Base-by-base conservation (phyloP, 495 filamentous ascomycete species). In the Xylona heveae region DNA sequence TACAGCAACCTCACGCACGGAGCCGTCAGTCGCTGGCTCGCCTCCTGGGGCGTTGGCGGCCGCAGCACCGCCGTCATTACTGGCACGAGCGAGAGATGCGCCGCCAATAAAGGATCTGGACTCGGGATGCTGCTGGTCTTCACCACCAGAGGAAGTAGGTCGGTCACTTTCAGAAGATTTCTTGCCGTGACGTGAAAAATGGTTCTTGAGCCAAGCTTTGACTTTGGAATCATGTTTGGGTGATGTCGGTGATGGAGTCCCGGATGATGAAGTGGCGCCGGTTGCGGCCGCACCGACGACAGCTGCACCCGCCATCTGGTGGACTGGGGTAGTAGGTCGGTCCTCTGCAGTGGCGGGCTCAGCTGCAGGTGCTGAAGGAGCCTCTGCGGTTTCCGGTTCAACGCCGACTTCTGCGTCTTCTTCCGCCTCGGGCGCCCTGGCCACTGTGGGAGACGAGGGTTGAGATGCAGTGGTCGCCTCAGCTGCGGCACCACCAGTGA, bases 141-240 rank as follows among this genome's bases (percentile, higher is more conserved):
- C 20, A 5, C 14, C 21, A 4, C 3, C 27, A 14, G 23, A n/a
- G n/a, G n/a, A n/a, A n/a, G n/a, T n/a, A n/a, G n/a, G n/a, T n/a
- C 15, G 13, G n/a, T 9, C 10, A 1, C n/a, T 18, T 21, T 13
- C 19, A 18, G 34, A 16, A 14, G 5, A 17, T 33, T 31, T 16
- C 23, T 32, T 1, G 28, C 24, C 27, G 1, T 16, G 28, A 10
- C 31, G 31, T 13, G 29, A 2, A 37, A 38, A 38, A 30, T 23
- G 36, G 8, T 35, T 30, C 34, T 38, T 38, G n/a, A 38, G 21
- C 36, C 36, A 38, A 9, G 15, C 26, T 15, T 27, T 25, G 3
- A 38, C 34, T 8, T 30, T 9, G 13, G 19, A n/a, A 7, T 25
- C 22, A 5, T n/a, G 15, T 19, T 33, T 10, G 13, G 15, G 5